Percentiles rank a stretch among this genome's conserved stretches.
Conservation (phyloP, 2,329 filamentous ascomycete species). For the Colletotrichum caudatum region DNA sequence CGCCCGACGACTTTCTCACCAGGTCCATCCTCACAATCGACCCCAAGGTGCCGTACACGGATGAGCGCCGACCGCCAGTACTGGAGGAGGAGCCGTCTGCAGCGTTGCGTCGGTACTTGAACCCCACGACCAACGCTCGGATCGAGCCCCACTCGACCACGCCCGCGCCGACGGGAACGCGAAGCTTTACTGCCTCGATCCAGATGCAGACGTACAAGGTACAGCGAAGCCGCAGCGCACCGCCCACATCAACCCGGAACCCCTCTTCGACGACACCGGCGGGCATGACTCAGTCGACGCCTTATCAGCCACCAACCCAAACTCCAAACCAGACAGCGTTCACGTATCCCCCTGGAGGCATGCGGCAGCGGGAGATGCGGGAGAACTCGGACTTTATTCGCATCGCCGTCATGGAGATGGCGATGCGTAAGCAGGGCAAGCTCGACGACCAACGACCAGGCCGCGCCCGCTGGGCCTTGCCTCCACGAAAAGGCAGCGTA, state of each 20-base stretch:
- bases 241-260: constrained; percentile 48
- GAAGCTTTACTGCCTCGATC: constrained; percentile 73
- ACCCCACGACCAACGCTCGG: constrained; percentile 67
- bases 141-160: constrained; percentile 56
- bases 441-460: constrained; percentile 75
- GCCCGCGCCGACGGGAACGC: constrained; percentile 43
- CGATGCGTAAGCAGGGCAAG: constrained; percentile 76
- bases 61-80: constrained; percentile 73
- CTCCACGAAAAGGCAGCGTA: constrained; percentile 67
- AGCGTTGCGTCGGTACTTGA: constrained; percentile 75
- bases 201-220: constrained; percentile 80
- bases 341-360: constrained; percentile 58
- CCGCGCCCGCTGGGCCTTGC: constrained; percentile 75
- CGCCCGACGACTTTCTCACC: constrained; percentile 75
- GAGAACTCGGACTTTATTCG: constrained; percentile 79
- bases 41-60: constrained; percentile 73
- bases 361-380: constrained; percentile 74
- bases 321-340: constrained; percentile 49
- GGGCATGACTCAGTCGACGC: constrained; percentile 48
- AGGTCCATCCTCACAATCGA: constrained; percentile 76
- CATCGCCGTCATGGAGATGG: constrained; percentile 78
- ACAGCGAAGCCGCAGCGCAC: constrained; percentile 59
- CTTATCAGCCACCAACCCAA: constrained; percentile 48
- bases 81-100: constrained; percentile 74
- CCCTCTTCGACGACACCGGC: constrained; percentile 50